Base-by-base conservation (phyloP, 768 basidiomycete species). In the Tulasnella sp. region DNA sequence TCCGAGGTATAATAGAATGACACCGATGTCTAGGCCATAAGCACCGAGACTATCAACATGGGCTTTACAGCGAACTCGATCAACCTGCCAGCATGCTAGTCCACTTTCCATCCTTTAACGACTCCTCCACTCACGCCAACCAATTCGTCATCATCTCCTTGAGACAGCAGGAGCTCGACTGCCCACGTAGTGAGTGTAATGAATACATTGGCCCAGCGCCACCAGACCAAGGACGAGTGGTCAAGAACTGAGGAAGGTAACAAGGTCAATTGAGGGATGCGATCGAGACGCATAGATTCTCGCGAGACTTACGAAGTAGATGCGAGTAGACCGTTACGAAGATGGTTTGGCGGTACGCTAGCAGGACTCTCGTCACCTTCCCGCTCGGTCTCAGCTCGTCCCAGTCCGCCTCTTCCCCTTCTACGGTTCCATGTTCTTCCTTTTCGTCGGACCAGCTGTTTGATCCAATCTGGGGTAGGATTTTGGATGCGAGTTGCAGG, bases 151-250 rank as follows among this genome's bases (percentile, higher is more conserved):
- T 87, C 88, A 81, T 93, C 92, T 71, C 90, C 92, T n/a, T 88
- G 88, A 85, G 91, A 90, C 77, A 95, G 93, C 39, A 92, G 83
- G 71, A 95, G 87, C 84, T 95, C 94, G 32, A 95, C 86, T 13
- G 91, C 90, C 94, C 94, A 95, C 55, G 94, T 88, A 32, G 91
- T 86, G 40, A 95, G 87, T 5, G 93, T 94, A 84, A 95, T 92
- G 85, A 94, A 93, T 42, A 95, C 91, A 82, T 93, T 93, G 86
- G 91, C 91, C 93, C 94, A 95, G 80, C 94, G 88, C 92, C 94
- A 95, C 94, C 94, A 95, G 72, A 94, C 89, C 82, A 95, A 93
- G n/a, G 93, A 93, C n/a, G 93, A 92, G 82, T 93, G 92, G 81
- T 95, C 94, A 75, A 95, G 86, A 69, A 95, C 94, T 94, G 75